Evolutionary conservation across 306 rosid genomes (phyloP), one percentile per base, ranked within the genome.

Genomic region (Quercus parvula): DNA sequence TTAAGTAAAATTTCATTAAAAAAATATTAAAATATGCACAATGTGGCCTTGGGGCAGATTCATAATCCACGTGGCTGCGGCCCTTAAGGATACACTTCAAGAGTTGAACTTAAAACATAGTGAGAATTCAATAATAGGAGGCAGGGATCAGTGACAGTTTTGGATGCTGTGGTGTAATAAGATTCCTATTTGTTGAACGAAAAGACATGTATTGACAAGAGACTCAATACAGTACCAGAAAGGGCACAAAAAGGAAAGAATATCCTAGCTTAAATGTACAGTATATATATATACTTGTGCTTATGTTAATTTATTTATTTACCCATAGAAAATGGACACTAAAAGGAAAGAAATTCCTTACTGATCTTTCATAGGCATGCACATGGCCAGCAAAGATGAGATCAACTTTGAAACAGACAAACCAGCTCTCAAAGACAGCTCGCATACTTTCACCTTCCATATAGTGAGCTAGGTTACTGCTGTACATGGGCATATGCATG

Each of bases 341-440:
- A 41, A 74, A 56, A 69, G 56, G 38, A 30, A 68, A 79, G 76
- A 67, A 75, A 33, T 33, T 67, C 73, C 91, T 77, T 89, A 96
- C 99, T 2, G 99, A 96, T 93, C 99, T 89, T 89, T 96, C 99
- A 77, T 96, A 96, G 33, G 98, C 99, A 85, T 96, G 99, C 63
- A 96, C 98, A 79, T 96, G 99, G 41, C 99, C 99, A 44, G 99
- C 99, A 87, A 96, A 96, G 72, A 93, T 57, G 46, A 89, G 85
- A 13, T 96, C 99, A 54, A 96, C 96, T 89, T 84, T 96, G 88
- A 88, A 84, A 4, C 84, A 28, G 80, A 90, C 78, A 82, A 93
- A 91, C 98, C 93, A 93, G 80, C 94, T 91, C 89, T 96, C 99
- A 62, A 82, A 96, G 52, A 80, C 96, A 55, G 85, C 80, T 67